Conservation (phyloP, 1,284 basidiomycete species). For the Mycosarcoma maydis region DNA sequence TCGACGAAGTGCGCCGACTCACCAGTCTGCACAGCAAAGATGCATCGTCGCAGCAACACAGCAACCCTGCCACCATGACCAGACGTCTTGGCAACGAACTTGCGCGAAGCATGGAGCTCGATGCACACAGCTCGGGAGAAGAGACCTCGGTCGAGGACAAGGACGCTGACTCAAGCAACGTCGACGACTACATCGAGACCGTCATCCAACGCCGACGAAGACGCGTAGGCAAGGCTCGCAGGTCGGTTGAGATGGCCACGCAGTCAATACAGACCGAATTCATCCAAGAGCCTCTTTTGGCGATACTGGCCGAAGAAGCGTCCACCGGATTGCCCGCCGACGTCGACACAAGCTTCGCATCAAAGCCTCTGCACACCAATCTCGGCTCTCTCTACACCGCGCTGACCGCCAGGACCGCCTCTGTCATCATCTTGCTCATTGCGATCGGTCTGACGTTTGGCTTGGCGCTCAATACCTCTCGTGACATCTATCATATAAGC, state of each 20-base stretch:
- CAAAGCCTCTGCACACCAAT: neutral
- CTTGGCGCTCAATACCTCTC: constrained; percentile 34
- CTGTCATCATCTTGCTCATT: constrained; percentile 17
- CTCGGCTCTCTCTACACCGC: neutral
- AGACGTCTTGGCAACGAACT: constrained; percentile 42
- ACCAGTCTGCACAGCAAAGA: constrained; percentile 35
- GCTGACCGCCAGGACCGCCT: constrained; percentile 6
- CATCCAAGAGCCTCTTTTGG: constrained; percentile 4
- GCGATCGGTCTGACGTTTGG: constrained; percentile 28
- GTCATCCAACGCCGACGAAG: constrained; percentile 44
- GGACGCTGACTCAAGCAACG: constrained; percentile 34
- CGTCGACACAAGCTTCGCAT: neutral
- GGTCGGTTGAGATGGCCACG: constrained; percentile 35
- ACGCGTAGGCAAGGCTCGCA: constrained; percentile 37
- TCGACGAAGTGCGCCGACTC: constrained; percentile 36
- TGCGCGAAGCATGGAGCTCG: constrained; percentile 31
- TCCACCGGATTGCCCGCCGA: neutral
- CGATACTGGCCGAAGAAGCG: neutral
- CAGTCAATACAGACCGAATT: constrained; percentile 37
- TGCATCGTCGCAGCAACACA: constrained; percentile 63
- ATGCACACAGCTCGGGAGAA: constrained; percentile 31
- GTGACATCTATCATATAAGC: constrained; percentile 46
- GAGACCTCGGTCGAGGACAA: constrained; percentile 44
- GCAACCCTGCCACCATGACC: constrained; percentile 29
- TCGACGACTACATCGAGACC: constrained; percentile 47